A percentile compares a stretch with the other conserved stretches of the same genome.
Conservation (phyloP, 805 yeast genomes). For the Cyberlindnera maritima region DNA sequence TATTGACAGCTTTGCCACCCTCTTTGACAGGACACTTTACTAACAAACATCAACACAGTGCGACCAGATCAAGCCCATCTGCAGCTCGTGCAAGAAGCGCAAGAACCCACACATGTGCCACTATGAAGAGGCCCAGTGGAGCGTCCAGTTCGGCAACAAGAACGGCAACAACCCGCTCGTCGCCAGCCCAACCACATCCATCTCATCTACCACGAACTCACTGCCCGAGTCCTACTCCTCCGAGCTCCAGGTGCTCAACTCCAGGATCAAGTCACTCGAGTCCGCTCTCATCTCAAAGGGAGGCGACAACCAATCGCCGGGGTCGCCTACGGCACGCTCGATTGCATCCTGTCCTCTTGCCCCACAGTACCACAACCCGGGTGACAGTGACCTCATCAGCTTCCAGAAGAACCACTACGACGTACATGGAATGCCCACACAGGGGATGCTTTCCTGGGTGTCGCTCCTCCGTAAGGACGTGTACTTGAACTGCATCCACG, state of each 20-base stretch:
- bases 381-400: constrained; percentile 2
- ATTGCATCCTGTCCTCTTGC: neutral
- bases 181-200: neutral
- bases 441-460: constrained; percentile 28
- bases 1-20: too few relatives aligned
- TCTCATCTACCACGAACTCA: neutral
- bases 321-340: neutral
- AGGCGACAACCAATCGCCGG: neutral
- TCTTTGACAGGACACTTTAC: too few relatives aligned
- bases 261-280: constrained; percentile 19
- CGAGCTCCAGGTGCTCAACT: constrained; percentile 11
- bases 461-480: constrained; percentile 25
- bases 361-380: neutral
- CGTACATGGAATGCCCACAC: constrained; percentile 13
- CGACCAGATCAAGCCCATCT: constrained; percentile 25
- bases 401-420: constrained; percentile 12
- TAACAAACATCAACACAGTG: constrained; percentile 19
- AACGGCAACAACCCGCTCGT: neutral
- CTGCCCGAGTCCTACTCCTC: neutral
- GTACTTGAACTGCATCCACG: constrained; percentile 20
- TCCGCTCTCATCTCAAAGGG: constrained; percentile 3
- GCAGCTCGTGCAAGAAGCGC: constrained; percentile 22
- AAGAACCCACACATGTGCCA: constrained; percentile 18
- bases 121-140: constrained; percentile 26
- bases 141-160: constrained; percentile 7